phyloP scores from a whole-genome alignment of 2,329 filamentous ascomycete species.

The Neonectria ditissima region DNA sequence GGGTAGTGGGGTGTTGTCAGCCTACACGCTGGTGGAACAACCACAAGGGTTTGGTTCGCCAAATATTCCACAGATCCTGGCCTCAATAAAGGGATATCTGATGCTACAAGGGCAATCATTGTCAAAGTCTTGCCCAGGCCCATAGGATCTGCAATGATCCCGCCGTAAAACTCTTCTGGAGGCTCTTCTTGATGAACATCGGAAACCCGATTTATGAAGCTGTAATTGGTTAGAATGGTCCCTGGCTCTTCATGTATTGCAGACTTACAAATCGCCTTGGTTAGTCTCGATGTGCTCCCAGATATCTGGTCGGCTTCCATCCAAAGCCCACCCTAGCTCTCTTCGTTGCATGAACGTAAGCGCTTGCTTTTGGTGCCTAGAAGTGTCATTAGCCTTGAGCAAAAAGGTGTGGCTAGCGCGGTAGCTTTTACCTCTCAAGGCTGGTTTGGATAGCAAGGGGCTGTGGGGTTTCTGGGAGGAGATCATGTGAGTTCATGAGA shows the following conservation, averaged over 20 bases:
- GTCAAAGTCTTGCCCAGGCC: constrained; percentile 58
- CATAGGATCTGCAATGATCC: constrained; percentile 60
- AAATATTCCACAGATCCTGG: constrained; percentile 43
- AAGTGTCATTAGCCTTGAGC: no score
- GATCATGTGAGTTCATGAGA: no score
- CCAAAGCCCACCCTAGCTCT: neutral
- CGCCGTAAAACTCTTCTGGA: constrained; percentile 49
- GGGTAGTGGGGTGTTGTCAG: neutral
- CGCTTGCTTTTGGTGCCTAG: neutral
- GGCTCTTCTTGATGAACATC: constrained; percentile 42
- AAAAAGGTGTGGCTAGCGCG: no score
- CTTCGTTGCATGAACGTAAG: neutral
- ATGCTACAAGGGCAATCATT: constrained; percentile 49
- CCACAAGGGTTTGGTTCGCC: neutral
- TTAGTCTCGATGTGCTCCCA: constrained; percentile 3
- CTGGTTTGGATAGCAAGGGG: no score
- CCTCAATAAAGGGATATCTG: neutral
- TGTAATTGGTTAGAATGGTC: neutral
- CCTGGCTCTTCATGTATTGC: no score
- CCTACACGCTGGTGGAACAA: neutral
- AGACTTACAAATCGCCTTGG: neutral
- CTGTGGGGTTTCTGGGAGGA: no score
- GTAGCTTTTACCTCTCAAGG: no score
- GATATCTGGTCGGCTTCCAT: neutral
- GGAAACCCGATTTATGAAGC: constrained; percentile 5